Evolutionary conservation across 768 basidiomycete genomes (phyloP), one percentile per base, ranked within the genome.

Genomic region (Kwoniella mangroviensis): DNA sequence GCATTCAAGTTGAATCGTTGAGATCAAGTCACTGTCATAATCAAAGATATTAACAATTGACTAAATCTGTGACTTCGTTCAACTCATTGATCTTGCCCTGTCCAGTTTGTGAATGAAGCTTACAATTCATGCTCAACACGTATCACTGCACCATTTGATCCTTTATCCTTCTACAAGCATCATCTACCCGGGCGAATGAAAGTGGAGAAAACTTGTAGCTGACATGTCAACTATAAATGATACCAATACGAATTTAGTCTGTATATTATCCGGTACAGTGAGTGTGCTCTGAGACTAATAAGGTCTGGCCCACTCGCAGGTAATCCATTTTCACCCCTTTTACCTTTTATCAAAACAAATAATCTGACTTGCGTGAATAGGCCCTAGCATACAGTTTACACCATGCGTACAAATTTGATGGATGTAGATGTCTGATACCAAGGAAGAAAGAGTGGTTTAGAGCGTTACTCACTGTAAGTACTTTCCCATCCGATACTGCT

Each of bases 401-500:
- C 53, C 75, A 79, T 49, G 69, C 73, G 6, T 75, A 72, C 67
- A 75, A 70, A 43, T 76, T 76, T 40, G 78, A 79, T 59, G 54
- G 61, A 17, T 76, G 73, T 40, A 53, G 68, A 43, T 79, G 75
- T 52, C 58, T 79, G 40, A 62, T 75, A 15, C 78, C 78, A 9
- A 67, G 70, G 17, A 65, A 65, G 45, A 76, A 75, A 63, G 73
- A 76, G 9, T 79, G 75, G 78, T 76, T 76, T 34, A 52, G 78
- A 51, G 58, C 68, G 3, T 55, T 79, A 7, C 63, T 79, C 10
- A 75, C 72, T 28, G 76, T 77, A 43, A 67, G 76, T 68, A 34
- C 22, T 61, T 7, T 28, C 17, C 62, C 22, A 63, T 22, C 12
- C 45, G 45, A 49, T 49, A 13, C 45, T 19, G 45, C 6, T 15